Base-by-base conservation (phyloP, 2,329 filamentous ascomycete species). In the Fusarium marasasianum region DNA sequence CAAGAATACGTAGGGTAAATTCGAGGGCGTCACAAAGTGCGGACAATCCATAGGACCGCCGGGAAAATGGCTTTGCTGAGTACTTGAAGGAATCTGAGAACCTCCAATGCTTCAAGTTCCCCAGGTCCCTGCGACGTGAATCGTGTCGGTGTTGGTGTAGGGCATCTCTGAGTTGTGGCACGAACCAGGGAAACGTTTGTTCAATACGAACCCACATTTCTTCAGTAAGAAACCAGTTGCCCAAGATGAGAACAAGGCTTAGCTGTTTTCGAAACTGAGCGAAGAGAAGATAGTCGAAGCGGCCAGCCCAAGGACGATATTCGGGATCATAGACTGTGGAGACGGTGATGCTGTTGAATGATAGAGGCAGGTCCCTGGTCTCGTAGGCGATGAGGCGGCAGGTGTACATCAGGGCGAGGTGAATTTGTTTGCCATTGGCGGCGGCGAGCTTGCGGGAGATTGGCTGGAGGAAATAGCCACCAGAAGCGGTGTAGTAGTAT, bases 51-150 rank as follows among this genome's bases (percentile, higher is more conserved):
- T 5, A 13, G 3, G 22, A 26, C n/a, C 2, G 0, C 20, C 14
- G 10, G 0, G 2, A 0, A 10, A 56, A 56, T 11, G 26, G 0
- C 8, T 2, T 5, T n/a, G n/a, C 3, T 15, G 22, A 4, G 1
- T n/a, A 2, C 0, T 0, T 33, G 8, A 47, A 26, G 14, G 29
- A 26, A 5, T 35, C 1, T 1, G 11, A 18, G 20, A 44, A 17
- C 40, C 0, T 1, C 33, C 57, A 60, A 13, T 24, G 24, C 24
- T 24, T 24, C 24, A 24, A 24, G 24, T 24, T 24, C 24, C 24
- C 24, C 24, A 24, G 24, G 24, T 24, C 24, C 24, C 24, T 24
- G 24, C 24, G 24, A 14, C 9, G 4, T 6, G 1, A 15, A 5
- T 5, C 5, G 3, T 3, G 37, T 18, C 2, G 37, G 0, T 9